phyloP scores from a whole-genome alignment of 2,329 filamentous ascomycete genomes.

The Aspergillus piperis region DNA sequence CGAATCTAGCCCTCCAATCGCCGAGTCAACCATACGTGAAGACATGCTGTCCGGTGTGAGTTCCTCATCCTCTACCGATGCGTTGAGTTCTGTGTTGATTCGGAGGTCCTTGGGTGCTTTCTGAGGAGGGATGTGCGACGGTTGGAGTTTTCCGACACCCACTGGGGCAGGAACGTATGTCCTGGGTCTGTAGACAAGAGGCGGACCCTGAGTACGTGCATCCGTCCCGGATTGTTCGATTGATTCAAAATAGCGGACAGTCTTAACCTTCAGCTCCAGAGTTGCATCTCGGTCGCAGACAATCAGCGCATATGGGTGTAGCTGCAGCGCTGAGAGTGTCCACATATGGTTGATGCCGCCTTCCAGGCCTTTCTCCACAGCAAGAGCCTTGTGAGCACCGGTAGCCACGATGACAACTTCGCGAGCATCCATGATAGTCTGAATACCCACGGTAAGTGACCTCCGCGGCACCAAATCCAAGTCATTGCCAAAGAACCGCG shows the following conservation, averaged over 20 bases:
- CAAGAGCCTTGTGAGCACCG: slow-evolving; percentile 77
- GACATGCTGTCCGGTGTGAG: slow-evolving; percentile 53
- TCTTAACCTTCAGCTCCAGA: slow-evolving; percentile 71
- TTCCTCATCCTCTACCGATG: slow-evolving; percentile 44
- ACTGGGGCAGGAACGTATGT: slow-evolving; percentile 38
- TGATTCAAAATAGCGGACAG: slow-evolving; percentile 72
- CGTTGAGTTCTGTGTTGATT: slow-evolving; percentile 47
- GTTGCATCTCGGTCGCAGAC: slow-evolving; percentile 82
- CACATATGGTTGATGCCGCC: slow-evolving; percentile 87
- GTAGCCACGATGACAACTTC: slow-evolving; percentile 83
- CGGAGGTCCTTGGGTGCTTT: slow-evolving; percentile 44
- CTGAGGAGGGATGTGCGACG: slow-evolving; percentile 30
- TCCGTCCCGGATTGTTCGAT: slow-evolving; percentile 65
- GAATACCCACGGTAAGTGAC: slow-evolving; percentile 81
- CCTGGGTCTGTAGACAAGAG: slow-evolving; percentile 43
- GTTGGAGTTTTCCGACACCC: slow-evolving; percentile 22
- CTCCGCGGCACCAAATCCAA: slow-evolving; percentile 73
- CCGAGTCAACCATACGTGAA: slow-evolving; percentile 49
- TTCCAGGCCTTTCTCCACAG: slow-evolving; percentile 78
- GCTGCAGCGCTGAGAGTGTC: slow-evolving; percentile 78
- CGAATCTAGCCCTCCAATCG: slow-evolving; percentile 44
- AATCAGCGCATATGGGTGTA: slow-evolving; percentile 79
- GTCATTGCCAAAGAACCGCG: slow-evolving; percentile 78
- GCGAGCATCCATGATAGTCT: slow-evolving; percentile 76
- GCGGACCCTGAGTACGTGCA: slow-evolving; percentile 45